phyloP scores from a whole-genome alignment of 345 rosid genomes.

The Firmiana major region DNA sequence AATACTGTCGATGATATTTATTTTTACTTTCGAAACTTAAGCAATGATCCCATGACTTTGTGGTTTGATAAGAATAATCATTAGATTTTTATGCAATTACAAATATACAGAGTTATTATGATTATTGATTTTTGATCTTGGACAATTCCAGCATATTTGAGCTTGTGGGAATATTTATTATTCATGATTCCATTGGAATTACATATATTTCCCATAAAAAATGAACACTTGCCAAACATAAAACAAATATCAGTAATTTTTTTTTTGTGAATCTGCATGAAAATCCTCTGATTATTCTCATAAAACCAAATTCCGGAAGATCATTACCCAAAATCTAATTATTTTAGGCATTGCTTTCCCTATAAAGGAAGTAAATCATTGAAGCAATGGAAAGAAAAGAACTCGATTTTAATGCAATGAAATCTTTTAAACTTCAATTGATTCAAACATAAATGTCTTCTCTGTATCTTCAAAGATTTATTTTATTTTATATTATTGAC shows the following conservation, averaged over 20 bases:
- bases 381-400: neutral
- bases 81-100: neutral
- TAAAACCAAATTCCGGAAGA: neutral
- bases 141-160: neutral
- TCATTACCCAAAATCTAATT: neutral
- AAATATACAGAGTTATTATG: neutral
- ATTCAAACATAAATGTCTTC: neutral
- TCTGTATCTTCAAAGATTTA: neutral
- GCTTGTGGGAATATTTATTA: neutral
- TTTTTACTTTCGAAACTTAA: neutral
- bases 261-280: neutral
- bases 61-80: neutral
- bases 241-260: neutral
- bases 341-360: neutral
- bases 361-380: neutral
- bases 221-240: neutral
- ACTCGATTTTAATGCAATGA: neutral
- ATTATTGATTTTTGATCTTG: neutral
- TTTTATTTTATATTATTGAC: neutral
- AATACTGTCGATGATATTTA: too few relatives aligned
- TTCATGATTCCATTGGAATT: neutral
- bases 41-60: neutral
- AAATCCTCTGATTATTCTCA: neutral
- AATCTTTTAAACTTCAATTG: neutral
- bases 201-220: neutral